phyloP scores from a whole-genome alignment of 1,284 basidiomycete genomes.

The Melampsora abietis-canadensis region DNA sequence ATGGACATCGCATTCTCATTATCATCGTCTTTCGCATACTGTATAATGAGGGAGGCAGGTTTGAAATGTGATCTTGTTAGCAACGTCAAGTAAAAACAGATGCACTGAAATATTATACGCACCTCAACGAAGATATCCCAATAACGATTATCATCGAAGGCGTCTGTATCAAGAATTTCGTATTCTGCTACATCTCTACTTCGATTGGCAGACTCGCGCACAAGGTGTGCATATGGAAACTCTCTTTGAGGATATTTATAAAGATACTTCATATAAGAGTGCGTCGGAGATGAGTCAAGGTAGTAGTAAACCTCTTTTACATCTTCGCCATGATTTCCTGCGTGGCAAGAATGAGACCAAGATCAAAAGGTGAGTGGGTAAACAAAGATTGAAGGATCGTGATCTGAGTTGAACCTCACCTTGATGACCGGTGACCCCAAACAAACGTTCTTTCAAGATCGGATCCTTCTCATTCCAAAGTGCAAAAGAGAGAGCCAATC shows the following conservation, averaged over 20 bases:
- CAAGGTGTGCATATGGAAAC: slow-evolving; percentile 90
- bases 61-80: neutral
- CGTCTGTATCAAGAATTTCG: slow-evolving; percentile 87
- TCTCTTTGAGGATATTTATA: slow-evolving; percentile 94
- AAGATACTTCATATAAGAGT: slow-evolving; percentile 98
- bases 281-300: slow-evolving; percentile 93
- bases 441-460: slow-evolving; percentile 93
- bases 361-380: neutral
- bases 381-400: neutral
- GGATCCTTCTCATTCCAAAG: slow-evolving; percentile 94
- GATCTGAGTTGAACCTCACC: slow-evolving; percentile 50
- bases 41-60: slow-evolving; percentile 36
- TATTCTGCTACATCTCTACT: slow-evolving; percentile 83
- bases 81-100: neutral
- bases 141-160: slow-evolving; percentile 87
- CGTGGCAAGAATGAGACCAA: neutral
- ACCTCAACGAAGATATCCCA: slow-evolving; percentile 98
- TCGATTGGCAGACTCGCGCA: slow-evolving; percentile 76
- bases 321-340: slow-evolving; percentile 95
- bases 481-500: slow-evolving; percentile 81
- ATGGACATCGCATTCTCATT: slow-evolving; percentile 82
- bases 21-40: slow-evolving; percentile 97
- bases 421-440: slow-evolving; percentile 88
- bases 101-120: slow-evolving; percentile 47
- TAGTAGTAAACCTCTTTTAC: slow-evolving; percentile 99